Base-by-base conservation (phyloP, 306 rosid species). In the cucumber (Cucumis sativus) region DNA sequence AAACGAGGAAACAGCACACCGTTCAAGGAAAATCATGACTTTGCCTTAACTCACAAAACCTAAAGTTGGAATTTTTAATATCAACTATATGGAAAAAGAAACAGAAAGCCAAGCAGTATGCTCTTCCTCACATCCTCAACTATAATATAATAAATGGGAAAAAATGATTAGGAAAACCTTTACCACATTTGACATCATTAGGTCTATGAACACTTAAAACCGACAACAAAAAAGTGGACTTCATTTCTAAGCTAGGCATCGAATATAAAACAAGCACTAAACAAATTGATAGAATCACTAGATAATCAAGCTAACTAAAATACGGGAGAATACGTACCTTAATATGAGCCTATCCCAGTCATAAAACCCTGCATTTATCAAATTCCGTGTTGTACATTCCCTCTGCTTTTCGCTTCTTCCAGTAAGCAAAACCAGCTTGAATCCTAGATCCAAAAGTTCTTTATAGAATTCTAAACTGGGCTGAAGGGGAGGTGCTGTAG, bases 371-470 rank as follows among this genome's bases (percentile, higher is more conserved):
- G 88, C 92, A 67, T 83, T 80, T 80, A 74, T 87, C 84, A 95
- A 84, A 87, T 95, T 95, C 77, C 89, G 89, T 35, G 84, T 76
- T 6, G 97, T 95, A 75, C 70, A 75, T 80, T 61, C 63, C 82
- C 97, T 82, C 37, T 87, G 96, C 33, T 77, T 78, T 79, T 95
- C 99, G 7, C 81, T 79, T 71, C 97, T 83, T 30, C 98, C 98
- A n/a, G 97, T 95, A 80, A 95, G 83, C 80, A 95, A 87, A 85
- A 95, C 79, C 57, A 95, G 84, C 89, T 90, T 92, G 80, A 85
- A 88, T 18, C 98, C 98, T 86, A 87, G 18, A 20, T 80, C 83
- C 85, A 89, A 47, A 72, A 95, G 79, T 83, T 89, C 90, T 79
- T 90, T 86, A 68, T 92, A 90, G 74, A 90, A 97, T 82, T 86